Evolutionary conservation across 768 basidiomycete species (phyloP).

Genomic region (Postia placenta): DNA sequence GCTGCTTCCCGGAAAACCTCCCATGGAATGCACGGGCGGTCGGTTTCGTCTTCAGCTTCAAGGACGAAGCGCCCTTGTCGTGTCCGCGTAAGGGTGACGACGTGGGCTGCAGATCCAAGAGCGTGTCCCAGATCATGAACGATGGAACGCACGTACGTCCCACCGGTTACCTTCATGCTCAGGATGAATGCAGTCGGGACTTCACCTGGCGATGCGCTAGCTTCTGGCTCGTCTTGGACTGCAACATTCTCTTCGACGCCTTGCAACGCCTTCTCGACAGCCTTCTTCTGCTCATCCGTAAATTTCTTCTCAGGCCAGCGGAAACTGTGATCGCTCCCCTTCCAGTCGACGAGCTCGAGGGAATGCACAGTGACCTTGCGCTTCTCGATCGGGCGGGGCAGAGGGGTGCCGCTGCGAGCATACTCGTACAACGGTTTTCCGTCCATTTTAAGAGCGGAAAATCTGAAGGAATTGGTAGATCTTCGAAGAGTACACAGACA

Average conservation of each 20-base stretch:
- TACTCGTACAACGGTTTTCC: constrained; percentile 95
- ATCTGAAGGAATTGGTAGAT: constrained; percentile 42
- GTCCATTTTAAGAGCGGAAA: constrained; percentile 98
- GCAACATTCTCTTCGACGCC: constrained; percentile 35
- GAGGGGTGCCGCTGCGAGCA: constrained; percentile 82
- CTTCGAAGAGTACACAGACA: constrained; percentile 2
- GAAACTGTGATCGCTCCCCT: constrained; percentile 68
- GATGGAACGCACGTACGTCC: constrained; percentile 95
- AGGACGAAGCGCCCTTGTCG: constrained; percentile 80
- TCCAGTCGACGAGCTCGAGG: constrained; percentile 76
- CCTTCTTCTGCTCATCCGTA: constrained; percentile 58
- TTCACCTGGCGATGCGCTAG: constrained; percentile 24
- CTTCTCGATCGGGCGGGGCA: constrained; percentile 91
- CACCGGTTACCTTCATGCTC: constrained; percentile 90
- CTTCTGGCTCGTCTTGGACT: constrained; percentile 29
- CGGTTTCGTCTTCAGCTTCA: constrained; percentile 42
- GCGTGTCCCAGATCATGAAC: constrained; percentile 88
- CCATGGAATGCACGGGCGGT: constrained; percentile 66
- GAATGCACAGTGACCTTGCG: constrained; percentile 79
- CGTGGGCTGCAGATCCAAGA: constrained; percentile 85
- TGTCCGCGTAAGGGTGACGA: constrained; percentile 85
- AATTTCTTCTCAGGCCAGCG: constrained; percentile 71
- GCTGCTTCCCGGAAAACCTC: constrained; percentile 61
- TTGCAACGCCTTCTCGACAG: constrained; percentile 60
- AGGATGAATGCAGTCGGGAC: constrained; percentile 77